phyloP scores from a whole-genome alignment of 1,284 basidiomycete species.

The Spongiforma sp. region DNA sequence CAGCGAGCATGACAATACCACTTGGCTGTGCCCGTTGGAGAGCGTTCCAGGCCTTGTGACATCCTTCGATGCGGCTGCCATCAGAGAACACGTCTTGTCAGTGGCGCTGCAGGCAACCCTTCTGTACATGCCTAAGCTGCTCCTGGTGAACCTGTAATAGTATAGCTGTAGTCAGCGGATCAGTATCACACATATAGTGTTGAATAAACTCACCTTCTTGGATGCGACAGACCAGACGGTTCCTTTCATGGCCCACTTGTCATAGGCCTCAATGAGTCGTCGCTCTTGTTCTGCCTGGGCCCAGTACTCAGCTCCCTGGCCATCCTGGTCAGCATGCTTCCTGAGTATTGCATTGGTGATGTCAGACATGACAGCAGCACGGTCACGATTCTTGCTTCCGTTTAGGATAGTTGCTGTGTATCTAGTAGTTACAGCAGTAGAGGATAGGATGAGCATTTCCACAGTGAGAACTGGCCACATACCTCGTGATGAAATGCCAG shows the following conservation, averaged over 20 bases:
- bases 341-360: background rate
- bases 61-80: background rate
- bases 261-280: background rate
- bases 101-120: background rate
- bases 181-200: too few species aligned
- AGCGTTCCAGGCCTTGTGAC: background rate
- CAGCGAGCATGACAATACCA: background rate
- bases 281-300: background rate
- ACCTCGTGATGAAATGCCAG: background rate
- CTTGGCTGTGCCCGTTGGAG: background rate
- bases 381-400: background rate
- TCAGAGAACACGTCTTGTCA: background rate
- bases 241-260: background rate
- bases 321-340: background rate
- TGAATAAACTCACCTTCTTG: background rate
- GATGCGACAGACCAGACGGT: background rate
- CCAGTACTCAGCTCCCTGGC: background rate
- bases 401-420: background rate
- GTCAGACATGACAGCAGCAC: background rate
- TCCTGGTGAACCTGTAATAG: background rate
- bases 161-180: too few species aligned
- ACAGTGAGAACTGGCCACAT: background rate
- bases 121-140: background rate
- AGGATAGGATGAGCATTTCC: background rate
- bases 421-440: background rate